Conservation (phyloP, 1,284 basidiomycete species). For the Ustilago sp. region DNA sequence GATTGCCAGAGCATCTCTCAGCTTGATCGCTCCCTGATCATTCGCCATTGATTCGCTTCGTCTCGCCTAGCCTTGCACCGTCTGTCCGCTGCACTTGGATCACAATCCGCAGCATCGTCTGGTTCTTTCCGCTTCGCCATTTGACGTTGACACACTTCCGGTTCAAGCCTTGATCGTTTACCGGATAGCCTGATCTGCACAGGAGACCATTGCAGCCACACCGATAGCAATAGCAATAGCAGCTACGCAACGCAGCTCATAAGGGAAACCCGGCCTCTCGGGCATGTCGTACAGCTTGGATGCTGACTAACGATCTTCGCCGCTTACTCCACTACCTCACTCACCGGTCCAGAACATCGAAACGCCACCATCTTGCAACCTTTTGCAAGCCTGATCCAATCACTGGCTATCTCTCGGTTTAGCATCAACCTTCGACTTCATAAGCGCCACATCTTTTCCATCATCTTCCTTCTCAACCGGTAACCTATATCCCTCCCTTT, state of each 20-base stretch:
- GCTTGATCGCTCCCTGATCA: neutral
- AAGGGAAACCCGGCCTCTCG: neutral
- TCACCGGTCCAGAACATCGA: neutral
- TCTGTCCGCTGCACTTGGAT: neutral
- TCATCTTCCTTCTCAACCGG: too few relatives aligned
- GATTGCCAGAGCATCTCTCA: neutral
- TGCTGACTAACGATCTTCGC: neutral
- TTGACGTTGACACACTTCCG: neutral
- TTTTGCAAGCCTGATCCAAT: neutral
- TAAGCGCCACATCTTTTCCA: too few relatives aligned
- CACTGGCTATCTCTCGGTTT: neutral
- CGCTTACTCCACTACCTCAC: neutral
- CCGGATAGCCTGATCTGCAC: neutral
- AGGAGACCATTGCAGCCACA: neutral
- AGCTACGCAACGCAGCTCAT: neutral
- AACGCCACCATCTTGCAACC: neutral
- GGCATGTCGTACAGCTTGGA: neutral
- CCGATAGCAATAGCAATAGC: neutral
- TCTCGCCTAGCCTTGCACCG: neutral
- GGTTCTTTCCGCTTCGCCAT: conserved; percentile 5
- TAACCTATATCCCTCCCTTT: too few relatives aligned
- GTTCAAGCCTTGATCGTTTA: too few relatives aligned
- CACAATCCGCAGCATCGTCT: neutral
- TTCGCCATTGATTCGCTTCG: neutral
- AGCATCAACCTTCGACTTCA: too few relatives aligned